Conservation (phyloP, 78 protist genomes). For the Dictyostelium capitatum region DNA sequence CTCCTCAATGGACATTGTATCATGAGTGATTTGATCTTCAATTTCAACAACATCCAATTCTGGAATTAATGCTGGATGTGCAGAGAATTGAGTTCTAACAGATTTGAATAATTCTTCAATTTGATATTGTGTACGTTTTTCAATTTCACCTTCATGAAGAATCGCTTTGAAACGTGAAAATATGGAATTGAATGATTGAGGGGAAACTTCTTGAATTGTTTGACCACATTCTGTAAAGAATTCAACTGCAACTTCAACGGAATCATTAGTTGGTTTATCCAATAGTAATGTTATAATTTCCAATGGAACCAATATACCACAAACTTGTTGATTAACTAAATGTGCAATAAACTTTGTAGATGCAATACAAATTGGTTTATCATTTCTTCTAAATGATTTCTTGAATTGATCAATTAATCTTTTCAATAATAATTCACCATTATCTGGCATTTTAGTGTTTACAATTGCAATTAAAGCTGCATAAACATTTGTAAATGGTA, state of each 20-base stretch:
- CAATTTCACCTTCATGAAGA: conserved; percentile 96
- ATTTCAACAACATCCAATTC: conserved; percentile 97
- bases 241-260: conserved; percentile 93
- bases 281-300: conserved; percentile 92
- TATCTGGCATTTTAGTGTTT: conserved; percentile 97
- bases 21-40: conserved; percentile 97
- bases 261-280: conserved; percentile 96
- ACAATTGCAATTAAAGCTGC: conserved; percentile 97
- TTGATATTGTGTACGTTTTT: conserved; percentile 94
- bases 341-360: conserved; percentile 94
- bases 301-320: conserved; percentile 88
- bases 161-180: conserved; percentile 93
- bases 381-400: conserved; percentile 90
- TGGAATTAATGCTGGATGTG: conserved; percentile 82
- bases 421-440: conserved; percentile 94
- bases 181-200: conserved; percentile 50
- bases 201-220: conserved; percentile 67
- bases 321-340: conserved; percentile 97
- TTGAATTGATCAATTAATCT: conserved; percentile 91
- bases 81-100: conserved; percentile 84
- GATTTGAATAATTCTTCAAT: conserved; percentile 92
- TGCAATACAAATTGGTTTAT: conserved; percentile 82
- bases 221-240: conserved; percentile 93
- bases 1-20: conserved; percentile 87
- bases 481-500: conserved; percentile 96